These are phyloP conservation scores for Coffea humblotiana DNA, from an alignment of 305 asterid genomes.

Conservation along the genomic window DNA sequence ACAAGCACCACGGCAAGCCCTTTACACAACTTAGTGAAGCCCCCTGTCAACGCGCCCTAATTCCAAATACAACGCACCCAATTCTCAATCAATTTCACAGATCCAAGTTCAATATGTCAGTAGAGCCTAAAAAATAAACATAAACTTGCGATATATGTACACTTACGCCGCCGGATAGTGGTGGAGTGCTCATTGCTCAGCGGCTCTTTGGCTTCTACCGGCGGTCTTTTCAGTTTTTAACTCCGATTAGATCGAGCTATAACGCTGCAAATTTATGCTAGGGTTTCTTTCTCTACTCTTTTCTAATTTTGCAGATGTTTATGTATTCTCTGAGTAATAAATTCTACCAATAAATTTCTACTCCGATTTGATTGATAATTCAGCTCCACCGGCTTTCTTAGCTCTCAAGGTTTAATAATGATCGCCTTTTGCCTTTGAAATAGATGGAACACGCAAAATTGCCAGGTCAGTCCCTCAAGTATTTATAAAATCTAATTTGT, in stretches of 20 bases:
- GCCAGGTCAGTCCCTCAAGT: background rate
- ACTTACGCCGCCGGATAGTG: slow-evolving; percentile 27
- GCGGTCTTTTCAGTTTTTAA: background rate
- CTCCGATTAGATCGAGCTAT: background rate
- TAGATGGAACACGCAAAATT: background rate
- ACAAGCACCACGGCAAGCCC: slow-evolving; percentile 79
- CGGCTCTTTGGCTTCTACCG: background rate
- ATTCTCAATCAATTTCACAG: background rate
- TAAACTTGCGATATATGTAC: background rate
- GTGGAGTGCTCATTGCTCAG: slow-evolving; percentile 22
- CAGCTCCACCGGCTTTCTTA: background rate
- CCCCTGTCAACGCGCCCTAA: slow-evolving; percentile 32
- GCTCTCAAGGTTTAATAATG: background rate
- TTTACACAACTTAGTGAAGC: slow-evolving; percentile 87
- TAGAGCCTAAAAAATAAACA: background rate
- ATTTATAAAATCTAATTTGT: background rate
- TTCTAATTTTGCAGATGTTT: too few species aligned
- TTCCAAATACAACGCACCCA: slow-evolving; percentile 5
- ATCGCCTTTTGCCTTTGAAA: background rate
- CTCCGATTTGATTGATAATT: too few species aligned
- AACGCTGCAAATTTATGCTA: background rate
- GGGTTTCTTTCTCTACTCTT: background rate
- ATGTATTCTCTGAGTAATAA: too few species aligned
- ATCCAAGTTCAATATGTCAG: slow-evolving; percentile 9
- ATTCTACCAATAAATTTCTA: too few species aligned